Base-by-base conservation (phyloP, 2,329 filamentous ascomycete genomes). In the Aspergillus phoenicis region DNA sequence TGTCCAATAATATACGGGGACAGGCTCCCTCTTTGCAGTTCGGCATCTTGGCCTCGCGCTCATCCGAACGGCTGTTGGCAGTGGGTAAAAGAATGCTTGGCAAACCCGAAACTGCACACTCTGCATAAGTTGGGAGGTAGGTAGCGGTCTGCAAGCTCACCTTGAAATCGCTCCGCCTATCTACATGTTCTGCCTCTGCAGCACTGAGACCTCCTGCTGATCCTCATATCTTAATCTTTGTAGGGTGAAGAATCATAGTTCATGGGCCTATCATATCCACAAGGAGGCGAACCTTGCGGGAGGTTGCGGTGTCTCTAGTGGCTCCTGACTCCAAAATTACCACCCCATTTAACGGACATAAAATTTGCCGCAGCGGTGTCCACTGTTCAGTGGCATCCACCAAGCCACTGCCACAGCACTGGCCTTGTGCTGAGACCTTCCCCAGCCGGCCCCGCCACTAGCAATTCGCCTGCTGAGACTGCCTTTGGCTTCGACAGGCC, bases 81-180 rank as follows among this genome's bases (percentile, higher is more conserved):
- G 24, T 49, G 45, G 47, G 26, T 15, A 15, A n/a, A 51, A 33
- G 28, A 51, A 51, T 51, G 47, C 47, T 51, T 51, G 47, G 47
- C 47, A 17, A 51, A n/a, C 11, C 47, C 30, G 47, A 33, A 30
- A 51, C 47, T 28, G 26, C 47, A 51, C 15, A 11, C 28, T 28
- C 47, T 51, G 24, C 26, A 51, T 51, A 36, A 13, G 33, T 15
- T 36, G 33, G 26, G 4, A 5, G 26, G 26, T 26, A 26, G 17
- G n/a, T 51, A 28, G 26, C n/a, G 47, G 26, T 30, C 8, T 30
- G 26, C 26, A 30, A 24, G 8, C 24, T 28, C 24, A 26, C 6
- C 20, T 24, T 49, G 24, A 26, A 49, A 13, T 5, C 8, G 4
- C 10, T 51, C 47, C 17, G 8, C 28, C 6, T 11, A 30, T 33